Conservation (phyloP, 805 yeast species). For the Tetrapisispora arboricola region DNA sequence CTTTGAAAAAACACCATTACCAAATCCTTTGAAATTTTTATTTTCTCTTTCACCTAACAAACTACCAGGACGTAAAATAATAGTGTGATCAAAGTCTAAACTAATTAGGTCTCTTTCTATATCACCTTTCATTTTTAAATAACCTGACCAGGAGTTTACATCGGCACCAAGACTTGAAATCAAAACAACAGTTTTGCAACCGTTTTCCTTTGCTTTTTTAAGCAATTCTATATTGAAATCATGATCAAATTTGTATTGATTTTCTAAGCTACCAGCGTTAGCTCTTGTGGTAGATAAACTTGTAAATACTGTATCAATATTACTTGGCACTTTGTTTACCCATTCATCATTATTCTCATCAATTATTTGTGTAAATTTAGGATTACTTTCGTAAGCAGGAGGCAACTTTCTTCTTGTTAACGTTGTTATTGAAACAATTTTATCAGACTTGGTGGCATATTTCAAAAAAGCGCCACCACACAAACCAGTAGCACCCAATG, state of each 20-base stretch:
- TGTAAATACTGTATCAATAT: conserved; percentile 41
- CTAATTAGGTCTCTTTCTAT: conserved; percentile 57
- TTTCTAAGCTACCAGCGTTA: conserved; percentile 61
- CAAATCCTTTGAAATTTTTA: conserved; percentile 29
- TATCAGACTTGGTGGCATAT: conserved; percentile 30
- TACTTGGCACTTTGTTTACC: conserved; percentile 32
- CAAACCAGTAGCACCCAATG: conserved; percentile 72
- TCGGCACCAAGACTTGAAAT: conserved; percentile 61
- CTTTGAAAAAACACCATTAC: conserved; percentile 25
- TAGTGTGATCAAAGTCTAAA: conserved; percentile 57
- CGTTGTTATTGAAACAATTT: conserved; percentile 36
- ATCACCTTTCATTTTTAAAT: conserved; percentile 61
- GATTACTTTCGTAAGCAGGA: conserved; percentile 12
- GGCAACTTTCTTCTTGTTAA: conserved; percentile 41
- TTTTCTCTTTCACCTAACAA: conserved; percentile 52
- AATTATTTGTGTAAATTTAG: conserved; percentile 32
- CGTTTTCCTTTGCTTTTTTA: conserved; percentile 59
- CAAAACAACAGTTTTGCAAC: conserved; percentile 57
- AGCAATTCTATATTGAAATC: conserved; percentile 64
- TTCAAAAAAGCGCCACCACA: conserved; percentile 53
- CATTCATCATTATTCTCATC: conserved; percentile 43
- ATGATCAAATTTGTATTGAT: conserved; percentile 62
- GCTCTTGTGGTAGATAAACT: conserved; percentile 70
- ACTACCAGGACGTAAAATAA: conserved; percentile 70
- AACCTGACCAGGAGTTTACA: conserved; percentile 46